These are phyloP conservation scores for Pulveroboletus sp. DNA, from an alignment of 768 basidiomycete genomes.

Conservation along the genomic window DNA sequence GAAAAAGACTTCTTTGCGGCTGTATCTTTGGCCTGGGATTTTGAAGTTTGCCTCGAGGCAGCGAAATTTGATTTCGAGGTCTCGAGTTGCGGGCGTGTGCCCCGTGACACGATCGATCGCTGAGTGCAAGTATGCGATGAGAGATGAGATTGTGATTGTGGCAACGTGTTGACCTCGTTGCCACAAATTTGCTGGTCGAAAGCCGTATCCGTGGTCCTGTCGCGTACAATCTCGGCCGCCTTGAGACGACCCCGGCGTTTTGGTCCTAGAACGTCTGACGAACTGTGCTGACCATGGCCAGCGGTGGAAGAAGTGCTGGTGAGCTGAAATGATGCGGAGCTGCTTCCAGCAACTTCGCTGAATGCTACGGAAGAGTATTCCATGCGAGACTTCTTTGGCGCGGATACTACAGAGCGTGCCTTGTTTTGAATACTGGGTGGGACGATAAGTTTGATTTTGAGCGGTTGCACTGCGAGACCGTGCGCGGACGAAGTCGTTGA, in stretches of 20 bases:
- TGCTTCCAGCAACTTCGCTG: conserved; percentile 35
- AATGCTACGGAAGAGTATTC: conserved; percentile 30
- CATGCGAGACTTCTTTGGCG: conserved; percentile 27
- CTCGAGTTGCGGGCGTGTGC: conserved; percentile 20
- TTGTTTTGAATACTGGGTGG: conserved; percentile 53
- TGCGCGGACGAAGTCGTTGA: conserved; percentile 32
- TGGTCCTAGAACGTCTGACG: conserved; percentile 20
- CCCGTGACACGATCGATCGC: conserved; percentile 22
- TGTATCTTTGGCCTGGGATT: conserved; percentile 37
- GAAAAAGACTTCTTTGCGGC: conserved; percentile 24
- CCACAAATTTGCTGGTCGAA: conserved; percentile 11
- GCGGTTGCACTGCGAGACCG: conserved; percentile 29
- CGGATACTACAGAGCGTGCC: conserved; percentile 26
- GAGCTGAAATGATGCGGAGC: conserved; percentile 10
- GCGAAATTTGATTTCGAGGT: conserved; percentile 27
- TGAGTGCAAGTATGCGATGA: conserved; percentile 21
- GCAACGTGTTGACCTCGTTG: conserved; percentile 34
- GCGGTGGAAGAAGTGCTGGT: conserved; percentile 22
- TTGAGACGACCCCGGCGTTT: conserved; percentile 60
- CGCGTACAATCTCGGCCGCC: conserved; percentile 33
- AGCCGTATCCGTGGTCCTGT: conserved; percentile 11
- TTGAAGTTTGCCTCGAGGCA: conserved; percentile 33
- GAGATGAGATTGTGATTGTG: conserved; percentile 34
- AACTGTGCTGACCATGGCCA: conserved; percentile 22
- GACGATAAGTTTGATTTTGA: conserved; percentile 73